Percentiles rank a stretch among this genome's conserved stretches.
phyloP scores from a whole-genome alignment of 371 early-diverging fungal genomes.

The Rhizomucor miehei region DNA sequence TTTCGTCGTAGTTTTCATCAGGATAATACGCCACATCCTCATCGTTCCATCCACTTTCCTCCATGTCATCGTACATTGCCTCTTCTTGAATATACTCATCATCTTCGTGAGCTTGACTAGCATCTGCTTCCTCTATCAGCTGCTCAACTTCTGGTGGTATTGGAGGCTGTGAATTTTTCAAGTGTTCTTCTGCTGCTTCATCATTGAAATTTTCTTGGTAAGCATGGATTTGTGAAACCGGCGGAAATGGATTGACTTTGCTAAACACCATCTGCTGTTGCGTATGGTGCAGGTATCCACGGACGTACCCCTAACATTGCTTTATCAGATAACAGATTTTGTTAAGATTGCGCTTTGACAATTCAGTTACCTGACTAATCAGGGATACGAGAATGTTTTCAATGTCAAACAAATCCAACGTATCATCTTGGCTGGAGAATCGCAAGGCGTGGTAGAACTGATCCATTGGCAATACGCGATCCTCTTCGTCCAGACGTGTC shows the following conservation, averaged over 20 bases:
- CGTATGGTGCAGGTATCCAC: constrained; percentile 86
- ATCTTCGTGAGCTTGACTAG: neutral
- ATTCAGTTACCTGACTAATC: constrained; percentile 37
- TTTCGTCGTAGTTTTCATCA: too few relatives aligned
- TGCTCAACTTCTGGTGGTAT: constrained; percentile 7
- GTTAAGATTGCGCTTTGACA: neutral
- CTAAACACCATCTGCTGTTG: constrained; percentile 73
- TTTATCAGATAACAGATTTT: neutral
- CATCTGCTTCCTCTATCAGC: constrained; percentile 7
- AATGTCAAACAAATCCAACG: constrained; percentile 25
- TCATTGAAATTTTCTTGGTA: constrained; percentile 17
- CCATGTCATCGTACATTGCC: neutral
- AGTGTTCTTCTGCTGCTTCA: constrained; percentile 7
- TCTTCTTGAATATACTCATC: neutral
- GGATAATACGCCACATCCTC: too few relatives aligned
- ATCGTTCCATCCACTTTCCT: too few relatives aligned
- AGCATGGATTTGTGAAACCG: constrained; percentile 18
- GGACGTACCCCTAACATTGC: constrained; percentile 66
- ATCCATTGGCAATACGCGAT: constrained; percentile 15
- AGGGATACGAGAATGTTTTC: constrained; percentile 43
- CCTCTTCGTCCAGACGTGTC: neutral
- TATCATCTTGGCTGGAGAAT: constrained; percentile 14
- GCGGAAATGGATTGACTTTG: constrained; percentile 78
- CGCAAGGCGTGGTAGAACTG: constrained; percentile 25
- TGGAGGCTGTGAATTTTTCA: constrained; percentile 7